Percentiles rank a stretch among this genome's conserved stretches.
Evolutionary conservation across 2,329 filamentous ascomycete species (phyloP).

Genomic region (Paramyrothecium sp.): DNA sequence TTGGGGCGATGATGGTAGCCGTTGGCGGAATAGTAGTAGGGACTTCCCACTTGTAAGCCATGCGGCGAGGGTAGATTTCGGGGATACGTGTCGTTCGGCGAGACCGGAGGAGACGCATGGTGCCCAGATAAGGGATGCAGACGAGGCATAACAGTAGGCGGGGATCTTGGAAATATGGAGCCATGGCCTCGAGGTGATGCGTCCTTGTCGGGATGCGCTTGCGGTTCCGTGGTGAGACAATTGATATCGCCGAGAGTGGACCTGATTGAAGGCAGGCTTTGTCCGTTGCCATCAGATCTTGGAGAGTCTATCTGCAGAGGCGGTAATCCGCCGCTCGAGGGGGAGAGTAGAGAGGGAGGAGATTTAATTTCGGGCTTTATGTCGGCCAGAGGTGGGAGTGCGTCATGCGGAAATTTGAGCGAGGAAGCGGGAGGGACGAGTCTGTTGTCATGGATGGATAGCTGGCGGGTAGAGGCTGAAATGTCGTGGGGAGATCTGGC

Average conservation of each 20-base stretch:
- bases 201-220: constrained; percentile 29
- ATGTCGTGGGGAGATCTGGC: constrained; percentile 8
- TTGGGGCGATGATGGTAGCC: constrained; percentile 31
- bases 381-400: constrained; percentile 4
- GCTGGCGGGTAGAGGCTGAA: neutral
- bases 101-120: constrained; percentile 45
- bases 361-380: constrained; percentile 16
- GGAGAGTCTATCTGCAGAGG: constrained; percentile 35
- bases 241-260: constrained; percentile 34
- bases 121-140: constrained; percentile 26
- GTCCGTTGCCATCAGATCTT: constrained; percentile 30
- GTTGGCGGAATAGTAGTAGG: constrained; percentile 32
- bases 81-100: constrained; percentile 45
- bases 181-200: constrained; percentile 17
- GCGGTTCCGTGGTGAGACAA: constrained; percentile 24
- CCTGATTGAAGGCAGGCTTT: constrained; percentile 36
- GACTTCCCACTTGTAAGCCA: constrained; percentile 35
- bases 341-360: constrained; percentile 18
- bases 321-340: constrained; percentile 28
- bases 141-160: constrained; percentile 28
- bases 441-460: neutral
- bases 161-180: constrained; percentile 30
- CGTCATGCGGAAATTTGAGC: constrained; percentile 1
- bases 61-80: constrained; percentile 47
- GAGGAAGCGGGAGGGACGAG: neutral